These are phyloP conservation scores for Magnolia sinica DNA, from an alignment of 164 flowering plant genomes.

Conservation along the genomic window DNA sequence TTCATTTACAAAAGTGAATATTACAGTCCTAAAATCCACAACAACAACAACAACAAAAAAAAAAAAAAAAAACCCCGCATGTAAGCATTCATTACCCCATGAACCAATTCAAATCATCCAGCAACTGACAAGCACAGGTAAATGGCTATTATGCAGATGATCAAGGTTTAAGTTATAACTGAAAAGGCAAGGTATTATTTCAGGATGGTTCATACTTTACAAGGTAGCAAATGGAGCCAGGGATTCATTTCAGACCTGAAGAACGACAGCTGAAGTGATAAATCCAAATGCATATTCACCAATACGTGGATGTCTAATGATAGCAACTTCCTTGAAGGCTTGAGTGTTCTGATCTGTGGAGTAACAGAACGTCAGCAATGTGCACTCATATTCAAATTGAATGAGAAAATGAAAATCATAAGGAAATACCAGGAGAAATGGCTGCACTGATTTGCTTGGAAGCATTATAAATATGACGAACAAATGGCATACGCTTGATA, in stretches of 20 bases:
- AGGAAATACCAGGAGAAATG: constrained; percentile 42
- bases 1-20: too few relatives aligned
- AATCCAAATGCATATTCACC: constrained; percentile 94
- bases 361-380: not conserved
- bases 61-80: too few relatives aligned
- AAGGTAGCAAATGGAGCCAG: too few relatives aligned
- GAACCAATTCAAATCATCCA: too few relatives aligned
- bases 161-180: too few relatives aligned
- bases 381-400: not conserved
- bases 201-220: too few relatives aligned
- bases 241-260: constrained; percentile 39
- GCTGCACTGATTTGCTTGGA: constrained; percentile 59
- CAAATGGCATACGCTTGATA: constrained; percentile 49
- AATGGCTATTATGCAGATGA: too few relatives aligned
- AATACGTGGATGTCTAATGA: constrained; percentile 83
- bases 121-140: too few relatives aligned
- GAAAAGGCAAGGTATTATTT: too few relatives aligned
- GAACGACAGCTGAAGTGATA: constrained; percentile 68
- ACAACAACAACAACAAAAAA: too few relatives aligned
- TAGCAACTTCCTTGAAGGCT: constrained; percentile 89
- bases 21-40: too few relatives aligned
- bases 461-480: constrained; percentile 46
- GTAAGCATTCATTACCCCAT: too few relatives aligned
- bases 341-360: constrained; percentile 78
- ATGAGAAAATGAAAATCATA: not conserved